Evolutionary conservation across 2,329 filamentous ascomycete species (phyloP).

Genomic region (Aureobasidium leucospermi): DNA sequence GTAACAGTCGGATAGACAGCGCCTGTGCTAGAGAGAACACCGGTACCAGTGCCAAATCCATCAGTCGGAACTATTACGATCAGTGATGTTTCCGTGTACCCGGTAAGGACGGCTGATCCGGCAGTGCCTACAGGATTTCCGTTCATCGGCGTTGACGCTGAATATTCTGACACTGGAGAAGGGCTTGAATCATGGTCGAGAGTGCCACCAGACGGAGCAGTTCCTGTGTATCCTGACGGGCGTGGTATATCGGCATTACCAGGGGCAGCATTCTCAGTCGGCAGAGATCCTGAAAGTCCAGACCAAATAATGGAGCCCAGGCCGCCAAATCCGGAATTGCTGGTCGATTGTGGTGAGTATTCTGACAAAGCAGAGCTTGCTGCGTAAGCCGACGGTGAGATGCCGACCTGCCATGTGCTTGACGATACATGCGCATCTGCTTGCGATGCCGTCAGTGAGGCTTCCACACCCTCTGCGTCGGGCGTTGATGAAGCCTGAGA

Average conservation of each 20-base stretch:
- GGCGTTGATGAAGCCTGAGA: background rate
- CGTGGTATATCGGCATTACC: background rate
- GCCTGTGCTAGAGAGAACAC: background rate
- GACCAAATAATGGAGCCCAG: conserved; percentile 2
- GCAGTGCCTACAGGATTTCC: no score
- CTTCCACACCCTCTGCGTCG: background rate
- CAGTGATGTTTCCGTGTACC: background rate
- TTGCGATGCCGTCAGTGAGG: background rate
- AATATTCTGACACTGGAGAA: background rate
- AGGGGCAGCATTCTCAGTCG: background rate
- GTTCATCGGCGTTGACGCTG: background rate
- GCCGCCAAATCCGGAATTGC: background rate
- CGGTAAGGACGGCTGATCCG: background rate
- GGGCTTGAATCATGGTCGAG: background rate
- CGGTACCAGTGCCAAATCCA: background rate
- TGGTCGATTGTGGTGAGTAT: background rate
- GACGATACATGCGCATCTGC: background rate
- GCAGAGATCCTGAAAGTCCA: background rate
- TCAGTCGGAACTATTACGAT: background rate
- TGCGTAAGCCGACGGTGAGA: background rate
- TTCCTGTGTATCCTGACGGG: background rate
- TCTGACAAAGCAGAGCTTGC: background rate
- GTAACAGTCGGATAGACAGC: background rate
- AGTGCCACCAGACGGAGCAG: background rate
- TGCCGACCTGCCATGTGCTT: background rate